phyloP scores from a whole-genome alignment of 495 filamentous ascomycete genomes.

The Xylaria intraflava region DNA sequence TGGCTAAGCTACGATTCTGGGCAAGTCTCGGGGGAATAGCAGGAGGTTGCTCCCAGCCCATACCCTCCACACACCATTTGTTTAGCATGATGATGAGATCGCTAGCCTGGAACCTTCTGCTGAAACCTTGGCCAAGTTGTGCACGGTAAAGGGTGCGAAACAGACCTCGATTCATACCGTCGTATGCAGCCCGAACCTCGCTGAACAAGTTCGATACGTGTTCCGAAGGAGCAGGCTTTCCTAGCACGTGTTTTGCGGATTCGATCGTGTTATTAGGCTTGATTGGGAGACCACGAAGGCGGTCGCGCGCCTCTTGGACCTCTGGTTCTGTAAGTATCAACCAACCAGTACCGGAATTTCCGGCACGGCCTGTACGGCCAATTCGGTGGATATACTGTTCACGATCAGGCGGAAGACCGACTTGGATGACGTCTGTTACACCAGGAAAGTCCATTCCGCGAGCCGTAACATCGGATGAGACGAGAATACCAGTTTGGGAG shows the following conservation, averaged over 20 bases:
- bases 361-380: conserved; percentile 64
- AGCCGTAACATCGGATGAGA: conserved; percentile 91
- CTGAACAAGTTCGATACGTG: conserved; percentile 33
- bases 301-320: conserved; percentile 35
- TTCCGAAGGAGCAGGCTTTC: conserved; percentile 27
- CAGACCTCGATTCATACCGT: conserved; percentile 28
- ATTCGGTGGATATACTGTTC: conserved; percentile 89
- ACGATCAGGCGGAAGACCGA: conserved; percentile 61
- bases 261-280: conserved; percentile 42
- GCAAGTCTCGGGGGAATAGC: conserved; percentile 37
- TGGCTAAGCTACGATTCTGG: conserved; percentile 39
- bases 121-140: conserved; percentile 45
- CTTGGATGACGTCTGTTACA: conserved; percentile 83
- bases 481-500: conserved; percentile 60
- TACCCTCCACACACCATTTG: conserved; percentile 52
- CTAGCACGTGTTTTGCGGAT: conserved; percentile 46
- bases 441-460: conserved; percentile 96
- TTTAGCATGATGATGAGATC: conserved; percentile 52
- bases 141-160: conserved; percentile 32
- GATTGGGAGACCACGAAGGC: conserved; percentile 61
- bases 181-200: conserved; percentile 29
- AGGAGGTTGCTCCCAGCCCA: conserved; percentile 56
- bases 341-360: conserved; percentile 75
- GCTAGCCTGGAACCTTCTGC: conserved; percentile 20
- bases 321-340: conserved; percentile 62